phyloP scores from a whole-genome alignment of 805 yeast genomes.

The Zygosaccharomyces siamensis region DNA sequence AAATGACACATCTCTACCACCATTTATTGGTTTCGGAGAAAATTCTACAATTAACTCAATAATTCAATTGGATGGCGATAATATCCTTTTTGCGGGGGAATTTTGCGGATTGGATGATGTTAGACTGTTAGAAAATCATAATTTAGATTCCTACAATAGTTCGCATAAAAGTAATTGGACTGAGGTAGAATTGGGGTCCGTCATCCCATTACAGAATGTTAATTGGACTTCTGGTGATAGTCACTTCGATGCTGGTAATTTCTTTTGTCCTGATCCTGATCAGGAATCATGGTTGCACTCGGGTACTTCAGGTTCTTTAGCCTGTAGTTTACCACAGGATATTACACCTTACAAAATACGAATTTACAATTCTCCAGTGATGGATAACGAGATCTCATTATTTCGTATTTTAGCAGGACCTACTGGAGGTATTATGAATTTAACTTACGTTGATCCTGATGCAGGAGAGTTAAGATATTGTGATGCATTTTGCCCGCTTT shows the following conservation, averaged over 20 bases:
- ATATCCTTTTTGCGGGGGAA: slow-evolving; percentile 74
- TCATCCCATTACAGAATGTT: slow-evolving; percentile 56
- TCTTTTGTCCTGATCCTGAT: slow-evolving; percentile 54
- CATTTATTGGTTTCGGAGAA: slow-evolving; percentile 73
- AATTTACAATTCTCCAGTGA: slow-evolving; percentile 53
- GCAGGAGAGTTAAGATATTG: slow-evolving; percentile 57
- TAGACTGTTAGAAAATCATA: slow-evolving; percentile 34
- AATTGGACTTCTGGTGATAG: slow-evolving; percentile 44
- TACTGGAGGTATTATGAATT: slow-evolving; percentile 83
- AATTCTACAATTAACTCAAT: slow-evolving; percentile 61
- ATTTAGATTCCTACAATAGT: slow-evolving; percentile 20
- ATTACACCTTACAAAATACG: slow-evolving; percentile 68
- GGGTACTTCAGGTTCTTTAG: slow-evolving; percentile 58
- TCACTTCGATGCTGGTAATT: slow-evolving; percentile 31
- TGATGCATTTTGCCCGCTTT: slow-evolving; percentile 86
- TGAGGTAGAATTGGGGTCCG: slow-evolving; percentile 50
- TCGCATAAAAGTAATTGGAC: slow-evolving; percentile 37
- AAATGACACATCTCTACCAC: slow-evolving; percentile 42
- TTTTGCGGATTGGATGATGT: slow-evolving; percentile 59
- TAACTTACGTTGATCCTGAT: slow-evolving; percentile 74
- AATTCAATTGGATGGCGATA: slow-evolving; percentile 41
- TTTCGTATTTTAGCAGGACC: slow-evolving; percentile 78
- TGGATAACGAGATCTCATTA: slow-evolving; percentile 44
- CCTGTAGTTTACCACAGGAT: slow-evolving; percentile 51
- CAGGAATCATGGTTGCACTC: slow-evolving; percentile 49